Percentiles rank a stretch among this genome's conserved stretches.
These are phyloP conservation scores for Tremellales sp. DNA, from an alignment of 1,284 basidiomycete species.

Conservation along the genomic window DNA sequence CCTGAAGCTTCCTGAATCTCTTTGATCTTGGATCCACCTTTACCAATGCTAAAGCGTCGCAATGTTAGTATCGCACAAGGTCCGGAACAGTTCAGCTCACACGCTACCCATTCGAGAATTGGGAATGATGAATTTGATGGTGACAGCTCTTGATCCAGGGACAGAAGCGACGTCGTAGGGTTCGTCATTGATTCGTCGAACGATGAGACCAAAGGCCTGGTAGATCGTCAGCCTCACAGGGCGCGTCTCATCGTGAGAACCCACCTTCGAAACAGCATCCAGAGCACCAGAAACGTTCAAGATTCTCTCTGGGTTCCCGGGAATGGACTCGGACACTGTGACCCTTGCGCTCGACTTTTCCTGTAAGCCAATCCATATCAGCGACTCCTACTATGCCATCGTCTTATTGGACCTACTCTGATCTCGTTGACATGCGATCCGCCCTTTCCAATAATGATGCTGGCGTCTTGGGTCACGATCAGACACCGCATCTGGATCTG, in stretches of 20 bases:
- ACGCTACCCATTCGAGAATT: constrained; percentile 99
- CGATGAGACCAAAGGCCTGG: constrained; percentile 97
- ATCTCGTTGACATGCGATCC: constrained; percentile 99
- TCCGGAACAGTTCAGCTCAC: constrained; percentile 26
- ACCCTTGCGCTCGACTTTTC: constrained; percentile 95
- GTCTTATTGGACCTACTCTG: constrained; percentile 52
- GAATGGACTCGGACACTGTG: constrained; percentile 92
- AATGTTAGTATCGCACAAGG: background rate
- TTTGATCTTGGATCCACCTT: constrained; percentile 96
- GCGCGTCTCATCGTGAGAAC: constrained; percentile 21
- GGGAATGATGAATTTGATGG: constrained; percentile 99
- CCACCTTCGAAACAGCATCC: constrained; percentile 94
- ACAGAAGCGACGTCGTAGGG: constrained; percentile 97
- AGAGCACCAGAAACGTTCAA: constrained; percentile 95
- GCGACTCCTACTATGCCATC: constrained; percentile 1
- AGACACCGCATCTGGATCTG: constrained; percentile 87
- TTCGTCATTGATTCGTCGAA: constrained; percentile 98
- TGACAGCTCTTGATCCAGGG: constrained; percentile 94
- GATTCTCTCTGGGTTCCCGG: constrained; percentile 96
- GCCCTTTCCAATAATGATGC: constrained; percentile 96
- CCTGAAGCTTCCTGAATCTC: constrained; percentile 99
- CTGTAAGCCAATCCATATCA: constrained; percentile 14
- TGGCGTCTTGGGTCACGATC: constrained; percentile 98
- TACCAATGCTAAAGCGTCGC: constrained; percentile 64
- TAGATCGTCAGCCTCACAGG: constrained; percentile 5